Percentiles rank a stretch among this genome's conserved stretches.
phyloP scores from a whole-genome alignment of 306 rosid species.

The Medicago lupulina region DNA sequence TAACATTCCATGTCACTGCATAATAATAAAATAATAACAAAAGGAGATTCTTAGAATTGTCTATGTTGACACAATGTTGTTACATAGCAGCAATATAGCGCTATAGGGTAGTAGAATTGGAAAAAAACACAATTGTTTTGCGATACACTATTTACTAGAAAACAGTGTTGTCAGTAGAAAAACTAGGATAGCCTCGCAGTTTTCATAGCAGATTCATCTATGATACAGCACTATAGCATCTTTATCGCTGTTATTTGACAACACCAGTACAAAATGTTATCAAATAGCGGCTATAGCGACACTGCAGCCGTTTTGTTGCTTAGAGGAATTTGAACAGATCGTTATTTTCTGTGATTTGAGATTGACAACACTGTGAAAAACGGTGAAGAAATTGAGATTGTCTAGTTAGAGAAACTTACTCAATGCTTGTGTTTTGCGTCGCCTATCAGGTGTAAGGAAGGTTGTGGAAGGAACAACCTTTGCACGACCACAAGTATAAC shows the following conservation, averaged over 20 bases:
- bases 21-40: neutral
- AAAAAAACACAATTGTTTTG: neutral
- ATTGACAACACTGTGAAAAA: neutral
- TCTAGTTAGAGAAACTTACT: conserved; percentile 57
- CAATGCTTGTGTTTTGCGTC: conserved; percentile 92
- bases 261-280: too few relatives aligned
- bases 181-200: too few relatives aligned
- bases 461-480: conserved; percentile 81
- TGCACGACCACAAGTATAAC: conserved; percentile 94
- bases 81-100: neutral
- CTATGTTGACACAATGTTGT: neutral
- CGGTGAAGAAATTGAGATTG: conserved; percentile 2
- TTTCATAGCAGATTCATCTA: too few relatives aligned
- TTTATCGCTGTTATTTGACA: too few relatives aligned
- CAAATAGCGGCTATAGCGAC: too few relatives aligned
- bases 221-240: too few relatives aligned
- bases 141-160: neutral
- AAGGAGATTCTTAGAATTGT: conserved; percentile 4
- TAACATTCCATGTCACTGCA: conserved; percentile 99
- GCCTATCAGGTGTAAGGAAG: conserved; percentile 71
- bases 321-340: neutral
- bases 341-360: neutral
- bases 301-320: too few relatives aligned
- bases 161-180: neutral
- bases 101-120: neutral